Evolutionary conservation across 495 filamentous ascomycete species (phyloP), one percentile per base, ranked within the genome.

Genomic region (Neurospora cerealis): DNA sequence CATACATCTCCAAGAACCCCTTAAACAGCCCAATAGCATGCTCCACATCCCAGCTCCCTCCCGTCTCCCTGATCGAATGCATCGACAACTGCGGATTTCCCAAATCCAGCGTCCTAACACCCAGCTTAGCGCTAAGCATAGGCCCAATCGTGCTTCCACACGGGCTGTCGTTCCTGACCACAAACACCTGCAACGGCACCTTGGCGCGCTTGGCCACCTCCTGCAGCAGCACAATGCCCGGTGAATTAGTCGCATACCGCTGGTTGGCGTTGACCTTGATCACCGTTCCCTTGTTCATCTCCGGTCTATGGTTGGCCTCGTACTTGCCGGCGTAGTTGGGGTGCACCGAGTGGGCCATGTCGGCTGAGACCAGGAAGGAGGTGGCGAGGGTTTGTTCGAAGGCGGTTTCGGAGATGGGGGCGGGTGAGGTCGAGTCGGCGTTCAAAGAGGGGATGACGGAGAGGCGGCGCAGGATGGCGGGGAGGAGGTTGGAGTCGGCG

Each of bases 181-280:
- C 96, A 78, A 98, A 97, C 42, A 98, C 82, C 83, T 99, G 96
- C 75, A 99, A 84, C 17, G 96, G 96, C 41, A 97, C 93, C 42
- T 87, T 87, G 11, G 84, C 82, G 17, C 77, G 75, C 70, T 88
- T 89, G 10, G 96, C 96, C 41, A 90, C 88, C 84, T 98, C 95
- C 82, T 97, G 92, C 41, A 98, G 82, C 36, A 98, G 85, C 11
- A 96, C 95, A 75, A 98, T 97, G 21, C 96, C 96, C 17, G 96
- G 96, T 4, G 93, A 92, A 84, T 97, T 98, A 72, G 96, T 98
- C 46, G 94, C 93, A 81, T 99, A 99, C 70, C 95, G 90, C 70
- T 94, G 93, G 79, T 98, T 98, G 70, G 96, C 96, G 81, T 99
- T 99, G 84, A 99, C 80, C 85, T 99, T 99, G 84, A 99, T 93